Conservation (phyloP, 2,329 filamentous ascomycete genomes). For the Fusarium veterinarium region DNA sequence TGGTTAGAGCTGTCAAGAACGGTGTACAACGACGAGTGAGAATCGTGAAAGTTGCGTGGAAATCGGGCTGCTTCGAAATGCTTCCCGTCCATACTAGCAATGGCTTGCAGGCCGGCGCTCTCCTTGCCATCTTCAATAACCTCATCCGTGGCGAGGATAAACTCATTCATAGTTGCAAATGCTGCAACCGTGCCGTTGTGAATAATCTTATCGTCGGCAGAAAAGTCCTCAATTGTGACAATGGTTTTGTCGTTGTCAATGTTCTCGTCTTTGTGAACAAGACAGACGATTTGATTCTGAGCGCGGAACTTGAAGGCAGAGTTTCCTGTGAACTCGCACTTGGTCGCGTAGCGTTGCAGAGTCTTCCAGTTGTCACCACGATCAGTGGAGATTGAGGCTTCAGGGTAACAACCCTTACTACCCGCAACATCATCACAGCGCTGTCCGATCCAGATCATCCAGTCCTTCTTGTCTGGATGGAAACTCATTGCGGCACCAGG, state of each 20-base stretch:
- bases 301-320: constrained; percentile 65
- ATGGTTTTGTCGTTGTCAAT: constrained; percentile 74
- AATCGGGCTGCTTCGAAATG: constrained; percentile 87
- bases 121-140: constrained; percentile 65
- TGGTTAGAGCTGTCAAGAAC: constrained; percentile 95
- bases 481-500: constrained; percentile 71
- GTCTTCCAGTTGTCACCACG: constrained; percentile 84
- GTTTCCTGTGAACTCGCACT: constrained; percentile 87
- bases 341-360: constrained; percentile 77
- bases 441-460: constrained; percentile 90
- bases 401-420: constrained; percentile 71
- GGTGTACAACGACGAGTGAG: constrained; percentile 86
- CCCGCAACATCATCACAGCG: constrained; percentile 69
- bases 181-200: constrained; percentile 74
- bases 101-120: constrained; percentile 75
- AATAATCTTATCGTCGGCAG: constrained; percentile 66
- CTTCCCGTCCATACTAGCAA: constrained; percentile 86
- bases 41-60: constrained; percentile 83
- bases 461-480: constrained; percentile 86
- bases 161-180: constrained; percentile 96
- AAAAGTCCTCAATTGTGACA: constrained; percentile 82
- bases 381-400: constrained; percentile 82
- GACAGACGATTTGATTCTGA: constrained; percentile 69
- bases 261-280: constrained; percentile 66
- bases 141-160: constrained; percentile 85